Conservation (phyloP, 148 eudicot genomes). For the Oxyria digyna region DNA sequence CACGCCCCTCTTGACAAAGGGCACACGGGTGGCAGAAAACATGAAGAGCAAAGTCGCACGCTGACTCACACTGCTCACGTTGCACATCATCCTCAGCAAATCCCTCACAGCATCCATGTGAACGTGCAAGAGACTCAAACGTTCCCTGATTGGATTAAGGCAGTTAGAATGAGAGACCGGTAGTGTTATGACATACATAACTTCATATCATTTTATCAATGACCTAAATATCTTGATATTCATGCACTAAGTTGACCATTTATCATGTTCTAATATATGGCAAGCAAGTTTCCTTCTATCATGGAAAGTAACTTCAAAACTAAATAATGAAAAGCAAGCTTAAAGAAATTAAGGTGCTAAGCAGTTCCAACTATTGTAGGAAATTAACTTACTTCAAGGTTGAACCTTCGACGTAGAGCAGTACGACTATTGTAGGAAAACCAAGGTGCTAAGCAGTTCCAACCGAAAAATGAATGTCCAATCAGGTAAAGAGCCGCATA, state of each 20-base stretch:
- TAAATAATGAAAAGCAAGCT: background rate
- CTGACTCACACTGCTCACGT: conserved; percentile 62
- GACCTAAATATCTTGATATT: background rate
- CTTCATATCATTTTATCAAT: background rate
- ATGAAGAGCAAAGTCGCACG: conserved; percentile 75
- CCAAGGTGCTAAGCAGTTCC: conserved; percentile 71
- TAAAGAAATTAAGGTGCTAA: no score
- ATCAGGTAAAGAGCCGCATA: conserved; percentile 61
- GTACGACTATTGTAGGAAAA: conserved; percentile 65
- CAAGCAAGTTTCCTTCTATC: no score
- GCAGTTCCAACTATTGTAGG: background rate
- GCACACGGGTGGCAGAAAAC: conserved; percentile 76
- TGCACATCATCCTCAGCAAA: conserved; percentile 50
- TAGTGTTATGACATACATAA: background rate
- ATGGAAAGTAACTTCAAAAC: background rate
- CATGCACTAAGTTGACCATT: no score
- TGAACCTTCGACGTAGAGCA: conserved; percentile 67
- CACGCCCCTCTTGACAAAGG: conserved; percentile 94
- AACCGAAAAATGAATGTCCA: conserved; percentile 49
- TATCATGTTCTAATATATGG: background rate
- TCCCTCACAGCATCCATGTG: conserved; percentile 56
- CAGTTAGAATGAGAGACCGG: background rate
- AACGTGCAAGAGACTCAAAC: conserved; percentile 47
- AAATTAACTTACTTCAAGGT: conserved; percentile 49
- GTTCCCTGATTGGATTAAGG: conserved; percentile 41